Evolutionary conservation across 129 eudicot species (phyloP).

Genomic region (Chrysanthemum lavandulifolium): DNA sequence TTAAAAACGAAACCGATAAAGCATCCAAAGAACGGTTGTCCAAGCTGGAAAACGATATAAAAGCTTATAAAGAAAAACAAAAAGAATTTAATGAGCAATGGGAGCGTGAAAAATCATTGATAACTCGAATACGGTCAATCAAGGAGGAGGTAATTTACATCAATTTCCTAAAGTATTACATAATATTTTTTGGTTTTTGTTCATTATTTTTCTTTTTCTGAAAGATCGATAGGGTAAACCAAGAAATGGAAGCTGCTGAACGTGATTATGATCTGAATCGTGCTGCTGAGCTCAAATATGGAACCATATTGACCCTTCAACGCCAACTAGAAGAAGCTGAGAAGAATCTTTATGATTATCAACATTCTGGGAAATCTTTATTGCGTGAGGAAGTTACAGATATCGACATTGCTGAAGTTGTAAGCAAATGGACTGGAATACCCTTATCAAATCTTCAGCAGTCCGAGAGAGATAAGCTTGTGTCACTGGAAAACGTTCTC

Average conservation of each 20-base stretch:
- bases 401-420: slow-evolving; percentile 89
- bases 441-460: slow-evolving; percentile 94
- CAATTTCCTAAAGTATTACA: neutral
- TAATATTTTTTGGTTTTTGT: neutral
- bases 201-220: neutral
- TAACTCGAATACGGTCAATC: slow-evolving; percentile 71
- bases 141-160: slow-evolving; percentile 73
- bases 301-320: slow-evolving; percentile 74
- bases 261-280: slow-evolving; percentile 91
- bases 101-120: slow-evolving; percentile 78
- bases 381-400: slow-evolving; percentile 93
- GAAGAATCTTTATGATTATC: slow-evolving; percentile 72
- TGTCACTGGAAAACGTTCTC: slow-evolving; percentile 69
- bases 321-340: slow-evolving; percentile 90
- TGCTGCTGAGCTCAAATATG: slow-evolving; percentile 94
- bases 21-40: slow-evolving; percentile 80
- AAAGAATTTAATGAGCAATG: slow-evolving; percentile 77
- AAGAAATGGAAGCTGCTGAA: slow-evolving; percentile 98
- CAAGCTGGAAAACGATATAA: slow-evolving; percentile 76
- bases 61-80: slow-evolving; percentile 65
- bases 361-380: slow-evolving; percentile 66
- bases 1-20: slow-evolving; percentile 78
- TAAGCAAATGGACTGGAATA: slow-evolving; percentile 95
- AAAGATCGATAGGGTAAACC: slow-evolving; percentile 89
- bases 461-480: slow-evolving; percentile 82